Base-by-base conservation (phyloP, 208 protist species). In the Wallacemonas sp. region DNA sequence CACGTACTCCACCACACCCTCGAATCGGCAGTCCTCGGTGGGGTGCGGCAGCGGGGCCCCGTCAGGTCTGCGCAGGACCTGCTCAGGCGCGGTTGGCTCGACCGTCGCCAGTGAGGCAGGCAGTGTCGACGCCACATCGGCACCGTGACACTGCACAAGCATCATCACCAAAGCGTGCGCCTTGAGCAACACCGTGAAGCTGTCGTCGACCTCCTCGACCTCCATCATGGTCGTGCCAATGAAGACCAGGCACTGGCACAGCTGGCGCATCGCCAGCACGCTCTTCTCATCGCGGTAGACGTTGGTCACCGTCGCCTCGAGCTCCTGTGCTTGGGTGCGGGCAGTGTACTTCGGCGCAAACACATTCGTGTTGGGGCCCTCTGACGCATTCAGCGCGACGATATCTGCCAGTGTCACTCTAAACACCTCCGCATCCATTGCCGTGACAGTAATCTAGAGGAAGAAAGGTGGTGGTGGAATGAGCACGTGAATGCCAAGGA, bases 271-370 rank as follows among this genome's bases (percentile, higher is more conserved):
- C 12, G 82, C 81, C 23, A 47, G 11, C 23, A 70, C 55, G 29
- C 43, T 46, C 55, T 68, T 60, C 14, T 36, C 27, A 9, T 79
- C 68, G n/a, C 55, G 69, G 74, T 92, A 90, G 17, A 79, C 68
- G 24, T 92, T 90, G 5, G 49, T 47, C 8, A 95, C 39, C 16
- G 86, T 83, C 19, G 88, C 74, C n/a, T 75, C 61, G 36, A 95
- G 66, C 44, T 83, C 57, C 58, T 79, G 54, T 68, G 87, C 80
- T 49, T 93, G 80, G 41, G 60, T 32, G n/a, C 82, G 78, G 1
- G 90, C 90, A 61, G 72, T 73, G 27, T 84, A 88, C 58, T 93
- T 92, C 5, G 86, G 87, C 61, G 87, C 83, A 33, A 87, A 83
- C 21, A 95, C 72, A 67, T 95, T 95, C 8, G 68, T 70, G 29